Conservation (phyloP, 176 grass and related monocot genomes). For the Triticum monococcum region DNA sequence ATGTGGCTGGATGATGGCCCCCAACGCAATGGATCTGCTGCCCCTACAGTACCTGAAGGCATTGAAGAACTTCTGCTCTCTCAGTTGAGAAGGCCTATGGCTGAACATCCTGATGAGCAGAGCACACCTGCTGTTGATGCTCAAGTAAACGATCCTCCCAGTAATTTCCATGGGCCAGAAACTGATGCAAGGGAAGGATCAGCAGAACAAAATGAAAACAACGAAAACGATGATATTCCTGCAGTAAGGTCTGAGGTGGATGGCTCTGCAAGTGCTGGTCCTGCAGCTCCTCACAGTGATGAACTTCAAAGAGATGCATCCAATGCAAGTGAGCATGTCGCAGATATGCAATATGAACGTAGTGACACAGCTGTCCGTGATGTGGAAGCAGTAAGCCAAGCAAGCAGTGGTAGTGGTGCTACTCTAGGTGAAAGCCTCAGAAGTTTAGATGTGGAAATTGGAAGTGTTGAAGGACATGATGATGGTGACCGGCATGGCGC, state of each 20-base stretch:
- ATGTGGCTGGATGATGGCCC: constrained; percentile 92
- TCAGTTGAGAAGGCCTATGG: constrained; percentile 69
- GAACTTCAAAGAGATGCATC: constrained; percentile 57
- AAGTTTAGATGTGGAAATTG: constrained; percentile 98
- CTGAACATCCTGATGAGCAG: constrained; percentile 53
- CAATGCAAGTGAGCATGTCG: constrained; percentile 70
- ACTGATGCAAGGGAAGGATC: constrained; percentile 52
- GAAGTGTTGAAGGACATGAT: constrained; percentile 97
- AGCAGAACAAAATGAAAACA: constrained; percentile 42
- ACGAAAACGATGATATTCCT: constrained; percentile 44
- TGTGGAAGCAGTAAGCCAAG: constrained; percentile 92
- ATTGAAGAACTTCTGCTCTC: constrained; percentile 91
- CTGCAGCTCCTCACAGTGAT: constrained; percentile 44
- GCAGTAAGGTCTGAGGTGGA: constrained; percentile 28
- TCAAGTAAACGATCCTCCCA: constrained; percentile 58
- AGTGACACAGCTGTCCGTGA: constrained; percentile 70
- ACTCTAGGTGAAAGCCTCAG: constrained; percentile 93
- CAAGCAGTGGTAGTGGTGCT: constrained; percentile 96
- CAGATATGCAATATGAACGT: constrained; percentile 90
- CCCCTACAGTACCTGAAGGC: constrained; percentile 72
- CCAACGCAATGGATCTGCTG: constrained; percentile 62
- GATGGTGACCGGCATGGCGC: constrained; percentile 77
- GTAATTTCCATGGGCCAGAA: constrained; percentile 51
- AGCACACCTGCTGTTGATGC: constrained; percentile 36
- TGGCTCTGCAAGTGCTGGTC: constrained; percentile 47